Conservation (phyloP, 2,329 filamentous ascomycete species). For the Pseudogymnoascus sp. region DNA sequence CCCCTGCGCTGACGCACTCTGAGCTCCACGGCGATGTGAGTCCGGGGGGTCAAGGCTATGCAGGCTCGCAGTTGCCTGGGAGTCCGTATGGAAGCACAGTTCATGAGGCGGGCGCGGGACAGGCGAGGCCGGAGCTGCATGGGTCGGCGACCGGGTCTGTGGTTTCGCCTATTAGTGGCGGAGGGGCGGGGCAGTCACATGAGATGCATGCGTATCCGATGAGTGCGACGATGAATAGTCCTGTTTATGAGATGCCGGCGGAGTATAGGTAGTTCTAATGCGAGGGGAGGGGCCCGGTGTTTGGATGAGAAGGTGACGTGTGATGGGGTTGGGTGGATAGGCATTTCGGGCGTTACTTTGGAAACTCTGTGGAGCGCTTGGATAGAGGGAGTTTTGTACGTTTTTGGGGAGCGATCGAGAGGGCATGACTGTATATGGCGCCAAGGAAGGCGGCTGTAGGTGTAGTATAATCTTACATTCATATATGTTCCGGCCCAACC, state of each 20-base stretch:
- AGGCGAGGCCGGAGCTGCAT: neutral
- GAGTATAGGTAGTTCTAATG: neutral
- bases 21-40: neutral
- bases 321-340: neutral
- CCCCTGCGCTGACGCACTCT: neutral
- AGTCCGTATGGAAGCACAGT: neutral
- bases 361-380: neutral
- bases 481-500: too few species aligned
- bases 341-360: neutral
- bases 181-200: neutral
- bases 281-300: neutral
- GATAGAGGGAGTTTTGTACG: neutral
- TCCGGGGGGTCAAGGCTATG: neutral
- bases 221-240: conserved; percentile 3
- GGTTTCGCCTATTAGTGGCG: neutral
- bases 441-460: neutral
- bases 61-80: neutral
- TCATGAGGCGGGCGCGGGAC: neutral
- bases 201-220: neutral
- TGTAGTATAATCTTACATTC: neutral
- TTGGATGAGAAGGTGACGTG: neutral
- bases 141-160: neutral
- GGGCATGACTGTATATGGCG: neutral
- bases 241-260: neutral
- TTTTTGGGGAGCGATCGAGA: neutral